Evolutionary conservation across 345 rosid species (phyloP).

Genomic region (Hypericum perforatum): DNA sequence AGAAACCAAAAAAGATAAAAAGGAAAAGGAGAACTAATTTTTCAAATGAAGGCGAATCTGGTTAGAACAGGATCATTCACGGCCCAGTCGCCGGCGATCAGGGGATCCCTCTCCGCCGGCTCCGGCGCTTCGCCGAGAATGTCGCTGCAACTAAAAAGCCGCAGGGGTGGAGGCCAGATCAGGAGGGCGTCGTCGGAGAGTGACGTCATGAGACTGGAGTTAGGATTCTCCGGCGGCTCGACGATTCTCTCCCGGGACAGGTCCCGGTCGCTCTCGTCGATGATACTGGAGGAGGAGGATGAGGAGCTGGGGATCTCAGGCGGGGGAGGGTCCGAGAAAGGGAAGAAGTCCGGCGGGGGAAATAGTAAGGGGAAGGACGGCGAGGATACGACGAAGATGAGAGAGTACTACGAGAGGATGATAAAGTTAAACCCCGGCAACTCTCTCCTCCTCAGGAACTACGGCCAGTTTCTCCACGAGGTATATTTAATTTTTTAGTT

Average conservation of each 20-base stretch:
- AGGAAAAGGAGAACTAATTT: too few species aligned
- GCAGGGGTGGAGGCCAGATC: slow-evolving; percentile 18
- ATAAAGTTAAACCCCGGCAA: slow-evolving; percentile 55
- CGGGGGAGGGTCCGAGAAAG: slow-evolving; percentile 26
- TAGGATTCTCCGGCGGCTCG: background rate
- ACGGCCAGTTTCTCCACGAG: slow-evolving; percentile 68
- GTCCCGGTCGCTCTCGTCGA: slow-evolving; percentile 27
- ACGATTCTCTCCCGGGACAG: slow-evolving; percentile 16
- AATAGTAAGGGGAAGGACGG: slow-evolving; percentile 11
- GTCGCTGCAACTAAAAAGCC: slow-evolving; percentile 35
- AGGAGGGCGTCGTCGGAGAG: slow-evolving; percentile 44
- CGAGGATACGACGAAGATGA: slow-evolving; percentile 36
- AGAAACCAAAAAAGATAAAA: too few species aligned
- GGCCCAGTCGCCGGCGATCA: slow-evolving; percentile 15
- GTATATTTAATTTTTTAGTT: slow-evolving; percentile 19
- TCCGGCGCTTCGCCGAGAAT: slow-evolving; percentile 23
- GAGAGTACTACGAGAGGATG: slow-evolving; percentile 55
- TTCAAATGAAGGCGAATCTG: slow-evolving; percentile 40
- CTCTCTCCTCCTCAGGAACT: slow-evolving; percentile 60
- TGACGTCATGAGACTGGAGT: slow-evolving; percentile 32
- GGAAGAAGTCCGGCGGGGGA: slow-evolving; percentile 7
- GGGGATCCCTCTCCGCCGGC: slow-evolving; percentile 31
- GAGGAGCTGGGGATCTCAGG: slow-evolving; percentile 26
- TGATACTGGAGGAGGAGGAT: slow-evolving; percentile 45
- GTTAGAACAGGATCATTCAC: slow-evolving; percentile 52